A percentile compares a stretch with the other conserved stretches of the same genome.
Evolutionary conservation across 345 rosid species (phyloP).

Genomic region (Citrus mangshanensis): DNA sequence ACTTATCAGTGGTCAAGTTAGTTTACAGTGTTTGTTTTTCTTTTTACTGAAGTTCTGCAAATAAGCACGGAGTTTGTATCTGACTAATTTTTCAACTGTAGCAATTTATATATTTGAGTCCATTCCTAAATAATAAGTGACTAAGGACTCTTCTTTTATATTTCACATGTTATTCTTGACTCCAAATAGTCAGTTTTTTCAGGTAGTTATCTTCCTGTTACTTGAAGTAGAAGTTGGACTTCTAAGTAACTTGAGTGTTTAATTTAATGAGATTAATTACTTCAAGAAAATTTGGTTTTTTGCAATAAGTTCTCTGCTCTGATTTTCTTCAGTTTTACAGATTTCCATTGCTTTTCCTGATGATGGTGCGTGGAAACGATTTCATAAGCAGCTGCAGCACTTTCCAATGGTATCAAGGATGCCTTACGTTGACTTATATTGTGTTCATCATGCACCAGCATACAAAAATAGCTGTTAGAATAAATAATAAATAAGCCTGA

Average conservation of each 20-base stretch:
- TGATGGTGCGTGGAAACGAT: conserved; percentile 98
- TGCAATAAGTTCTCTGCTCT: neutral
- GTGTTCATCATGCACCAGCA: neutral
- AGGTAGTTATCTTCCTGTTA: neutral
- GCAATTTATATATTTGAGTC: neutral
- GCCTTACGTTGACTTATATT: conserved; percentile 4
- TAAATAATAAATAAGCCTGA: neutral
- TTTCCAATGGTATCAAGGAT: conserved; percentile 66
- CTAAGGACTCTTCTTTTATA: neutral
- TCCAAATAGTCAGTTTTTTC: neutral
- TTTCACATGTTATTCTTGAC: neutral
- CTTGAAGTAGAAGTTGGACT: neutral
- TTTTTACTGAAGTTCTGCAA: neutral
- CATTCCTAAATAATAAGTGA: neutral
- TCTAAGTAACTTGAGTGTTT: neutral
- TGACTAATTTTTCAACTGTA: no score
- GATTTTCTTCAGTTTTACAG: conserved; percentile 40
- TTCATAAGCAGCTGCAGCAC: conserved; percentile 96
- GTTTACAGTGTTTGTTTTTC: neutral
- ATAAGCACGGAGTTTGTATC: neutral
- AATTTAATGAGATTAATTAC: neutral
- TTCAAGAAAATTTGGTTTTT: neutral
- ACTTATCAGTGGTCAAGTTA: neutral
- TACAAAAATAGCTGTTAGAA: neutral
- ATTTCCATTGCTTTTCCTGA: conserved; percentile 98